phyloP scores from a whole-genome alignment of 2,329 filamentous ascomycete genomes.

The Hypoxylon sp. region DNA sequence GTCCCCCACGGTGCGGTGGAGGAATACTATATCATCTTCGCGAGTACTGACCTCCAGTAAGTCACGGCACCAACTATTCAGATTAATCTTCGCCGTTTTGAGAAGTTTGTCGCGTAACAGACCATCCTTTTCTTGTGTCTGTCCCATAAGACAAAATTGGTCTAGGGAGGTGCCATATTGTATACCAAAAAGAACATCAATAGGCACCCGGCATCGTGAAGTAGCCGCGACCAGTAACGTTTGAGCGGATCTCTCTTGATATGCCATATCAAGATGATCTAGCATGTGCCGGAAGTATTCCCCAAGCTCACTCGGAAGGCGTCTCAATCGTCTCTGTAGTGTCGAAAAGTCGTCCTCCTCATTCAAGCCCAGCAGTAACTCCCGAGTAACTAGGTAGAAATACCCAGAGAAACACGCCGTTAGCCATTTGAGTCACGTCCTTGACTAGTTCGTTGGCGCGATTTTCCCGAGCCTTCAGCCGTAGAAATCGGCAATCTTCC shows the following conservation, averaged over 20 bases:
- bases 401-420: constrained; percentile 11
- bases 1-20: constrained; percentile 3
- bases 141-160: neutral
- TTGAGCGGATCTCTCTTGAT: constrained; percentile 2
- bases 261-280: constrained; percentile 1
- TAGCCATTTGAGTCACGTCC: constrained; percentile 2
- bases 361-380: constrained; percentile 4
- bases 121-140: neutral
- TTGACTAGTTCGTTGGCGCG: constrained; percentile 3
- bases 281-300: constrained; percentile 8
- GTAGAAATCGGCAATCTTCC: constrained; percentile 2
- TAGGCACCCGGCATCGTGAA: neutral
- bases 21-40: constrained; percentile 1
- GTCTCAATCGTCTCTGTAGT: neutral
- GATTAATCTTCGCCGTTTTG: neutral
- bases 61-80: constrained; percentile 8
- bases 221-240: constrained; percentile 1
- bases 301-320: constrained; percentile 1
- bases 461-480: constrained; percentile 5
- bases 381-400: constrained; percentile 2
- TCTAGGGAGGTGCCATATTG: neutral
- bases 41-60: neutral
- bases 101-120: neutral
- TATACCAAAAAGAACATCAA: constrained; percentile 3
- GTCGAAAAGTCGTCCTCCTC: constrained; percentile 6